These are phyloP conservation scores for Gymnopus androsaceus DNA, from an alignment of 1,284 basidiomycete genomes.

Conservation along the genomic window DNA sequence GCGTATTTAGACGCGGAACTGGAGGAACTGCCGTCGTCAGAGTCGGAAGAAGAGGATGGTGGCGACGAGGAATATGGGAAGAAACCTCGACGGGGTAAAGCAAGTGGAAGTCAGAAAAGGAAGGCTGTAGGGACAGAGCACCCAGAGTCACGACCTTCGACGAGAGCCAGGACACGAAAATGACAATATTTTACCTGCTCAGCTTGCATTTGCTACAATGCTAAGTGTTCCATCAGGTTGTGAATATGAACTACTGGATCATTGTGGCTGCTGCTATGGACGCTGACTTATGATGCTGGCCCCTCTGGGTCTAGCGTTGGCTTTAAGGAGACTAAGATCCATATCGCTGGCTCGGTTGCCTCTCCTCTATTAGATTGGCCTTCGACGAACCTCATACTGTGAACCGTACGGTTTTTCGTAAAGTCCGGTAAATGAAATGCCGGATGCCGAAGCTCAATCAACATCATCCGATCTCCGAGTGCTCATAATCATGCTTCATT, in stretches of 20 bases:
- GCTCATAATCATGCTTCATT: background rate
- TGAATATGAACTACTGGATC: background rate
- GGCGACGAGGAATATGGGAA: no score
- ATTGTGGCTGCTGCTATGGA: no score
- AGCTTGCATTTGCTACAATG: background rate
- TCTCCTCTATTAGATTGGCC: no score
- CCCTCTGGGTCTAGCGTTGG: no score
- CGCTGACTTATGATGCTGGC: no score
- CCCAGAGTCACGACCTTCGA: background rate
- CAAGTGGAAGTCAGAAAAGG: background rate
- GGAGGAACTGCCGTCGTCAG: background rate
- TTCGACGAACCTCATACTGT: no score
- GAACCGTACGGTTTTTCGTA: no score
- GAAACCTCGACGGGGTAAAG: background rate
- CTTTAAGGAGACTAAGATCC: no score
- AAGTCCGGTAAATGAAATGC: no score
- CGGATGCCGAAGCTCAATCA: no score
- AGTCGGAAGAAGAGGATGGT: background rate
- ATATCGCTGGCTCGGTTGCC: no score
- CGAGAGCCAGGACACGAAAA: background rate
- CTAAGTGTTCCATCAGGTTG: background rate
- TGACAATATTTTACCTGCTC: background rate
- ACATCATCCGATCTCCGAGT: background rate
- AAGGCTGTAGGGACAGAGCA: constrained; percentile 4
- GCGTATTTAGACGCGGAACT: background rate